Percentiles rank a stretch among this genome's conserved stretches.
Conservation (phyloP, 2,329 filamentous ascomycete species). For the Phaeosphaeria sp. region DNA sequence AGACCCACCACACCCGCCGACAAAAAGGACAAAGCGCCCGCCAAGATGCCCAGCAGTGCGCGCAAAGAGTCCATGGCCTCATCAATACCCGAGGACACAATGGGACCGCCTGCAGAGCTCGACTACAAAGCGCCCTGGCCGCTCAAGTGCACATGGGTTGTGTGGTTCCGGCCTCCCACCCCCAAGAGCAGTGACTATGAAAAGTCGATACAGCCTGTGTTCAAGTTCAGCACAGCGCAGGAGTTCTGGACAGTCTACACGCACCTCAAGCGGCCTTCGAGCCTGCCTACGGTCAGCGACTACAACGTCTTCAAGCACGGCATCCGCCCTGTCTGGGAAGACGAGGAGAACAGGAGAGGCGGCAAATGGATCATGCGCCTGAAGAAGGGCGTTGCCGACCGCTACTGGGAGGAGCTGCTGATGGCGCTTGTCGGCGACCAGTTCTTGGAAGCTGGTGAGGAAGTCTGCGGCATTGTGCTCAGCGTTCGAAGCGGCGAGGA, state of each 20-base stretch:
- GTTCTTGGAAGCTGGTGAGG: conserved; percentile 89
- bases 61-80: conserved; percentile 44
- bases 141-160: conserved; percentile 88
- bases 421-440: conserved; percentile 92
- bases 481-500: conserved; percentile 96
- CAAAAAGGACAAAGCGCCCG: conserved; percentile 58
- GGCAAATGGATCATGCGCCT: conserved; percentile 97
- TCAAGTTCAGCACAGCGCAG: conserved; percentile 80
- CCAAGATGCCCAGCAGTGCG: conserved; percentile 40
- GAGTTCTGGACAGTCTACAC: conserved; percentile 90
- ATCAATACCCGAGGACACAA: conserved; percentile 36
- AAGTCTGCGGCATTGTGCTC: conserved; percentile 92
- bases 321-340: conserved; percentile 97
- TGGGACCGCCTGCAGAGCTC: conserved; percentile 51
- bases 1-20: conserved; percentile 66
- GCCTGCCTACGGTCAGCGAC: conserved; percentile 89
- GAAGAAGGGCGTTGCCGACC: conserved; percentile 96
- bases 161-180: conserved; percentile 96
- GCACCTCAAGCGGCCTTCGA: conserved; percentile 88
- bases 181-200: conserved; percentile 98
- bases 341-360: conserved; percentile 93
- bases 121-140: conserved; percentile 52
- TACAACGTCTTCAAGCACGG: conserved; percentile 98
- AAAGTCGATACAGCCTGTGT: conserved; percentile 90
- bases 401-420: conserved; percentile 95